A percentile compares a stretch with the other conserved stretches of the same genome.
phyloP scores from a whole-genome alignment of 2,329 filamentous ascomycete genomes.

The Diaporthe batatas region DNA sequence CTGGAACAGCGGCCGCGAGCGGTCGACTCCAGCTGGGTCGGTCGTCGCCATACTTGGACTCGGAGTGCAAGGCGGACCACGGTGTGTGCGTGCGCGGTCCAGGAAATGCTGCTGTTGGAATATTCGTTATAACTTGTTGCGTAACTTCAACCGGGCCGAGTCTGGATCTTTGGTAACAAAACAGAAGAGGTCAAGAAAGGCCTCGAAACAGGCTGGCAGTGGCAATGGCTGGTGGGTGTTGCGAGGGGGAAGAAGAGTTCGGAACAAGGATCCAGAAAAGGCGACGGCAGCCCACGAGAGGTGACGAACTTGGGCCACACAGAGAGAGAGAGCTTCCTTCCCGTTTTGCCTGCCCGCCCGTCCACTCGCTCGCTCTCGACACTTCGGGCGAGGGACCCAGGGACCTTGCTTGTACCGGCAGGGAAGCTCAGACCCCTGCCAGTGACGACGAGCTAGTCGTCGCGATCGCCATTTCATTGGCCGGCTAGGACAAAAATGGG shows the following conservation, averaged over 20 bases:
- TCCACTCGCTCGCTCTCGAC: background rate
- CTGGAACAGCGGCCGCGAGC: conserved; percentile 62
- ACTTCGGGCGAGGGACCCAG: conserved; percentile 14
- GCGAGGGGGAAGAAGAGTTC: background rate
- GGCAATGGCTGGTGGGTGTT: background rate
- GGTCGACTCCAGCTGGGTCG: conserved; percentile 53
- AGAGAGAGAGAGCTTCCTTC: conserved; percentile 22
- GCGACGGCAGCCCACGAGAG: background rate
- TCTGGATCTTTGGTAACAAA: background rate
- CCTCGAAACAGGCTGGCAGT: background rate
- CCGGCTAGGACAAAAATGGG: background rate
- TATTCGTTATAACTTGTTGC: background rate
- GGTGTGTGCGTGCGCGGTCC: conserved; percentile 1
- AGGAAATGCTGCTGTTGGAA: background rate
- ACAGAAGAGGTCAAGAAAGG: background rate
- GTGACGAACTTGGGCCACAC: conserved; percentile 16
- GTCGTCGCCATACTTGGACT: conserved; percentile 46
- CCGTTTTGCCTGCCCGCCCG: conserved; percentile 25
- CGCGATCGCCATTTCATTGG: conserved; percentile 34
- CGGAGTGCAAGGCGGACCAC: background rate
- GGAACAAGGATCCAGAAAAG: conserved; percentile 5
- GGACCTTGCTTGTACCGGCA: background rate
- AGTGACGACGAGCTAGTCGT: conserved; percentile 2
- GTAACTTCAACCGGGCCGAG: background rate
- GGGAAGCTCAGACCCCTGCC: conserved; percentile 23